These are phyloP conservation scores for Meredithiella fracta DNA, from an alignment of 2,329 filamentous ascomycete genomes.

Conservation along the genomic window DNA sequence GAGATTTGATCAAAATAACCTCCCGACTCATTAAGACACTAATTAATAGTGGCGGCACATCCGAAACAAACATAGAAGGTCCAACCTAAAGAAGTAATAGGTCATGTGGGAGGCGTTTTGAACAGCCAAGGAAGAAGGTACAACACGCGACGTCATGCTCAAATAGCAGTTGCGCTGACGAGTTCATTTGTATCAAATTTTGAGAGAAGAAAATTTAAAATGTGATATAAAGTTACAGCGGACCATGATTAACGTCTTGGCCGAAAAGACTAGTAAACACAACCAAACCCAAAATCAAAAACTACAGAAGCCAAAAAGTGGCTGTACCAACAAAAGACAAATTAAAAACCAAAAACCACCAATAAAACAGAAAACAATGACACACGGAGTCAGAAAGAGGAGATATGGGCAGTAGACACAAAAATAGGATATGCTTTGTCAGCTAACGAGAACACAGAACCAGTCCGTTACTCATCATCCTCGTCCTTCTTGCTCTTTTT, in stretches of 20 bases:
- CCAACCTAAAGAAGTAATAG: too few relatives aligned
- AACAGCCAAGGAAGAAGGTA: too few relatives aligned
- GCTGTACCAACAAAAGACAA: background rate
- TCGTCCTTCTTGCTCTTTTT: conserved; percentile 25
- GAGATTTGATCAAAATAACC: background rate
- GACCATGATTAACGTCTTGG: conserved; percentile 7
- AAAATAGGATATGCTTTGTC: background rate
- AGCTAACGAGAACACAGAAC: background rate
- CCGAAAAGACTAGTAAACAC: conserved; percentile 9
- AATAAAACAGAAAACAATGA: background rate
- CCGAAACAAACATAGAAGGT: background rate
- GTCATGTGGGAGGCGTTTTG: too few relatives aligned
- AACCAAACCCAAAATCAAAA: background rate
- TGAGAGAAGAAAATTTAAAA: conserved; percentile 2
- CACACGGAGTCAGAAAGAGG: conserved; percentile 2
- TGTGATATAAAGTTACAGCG: conserved; percentile 12
- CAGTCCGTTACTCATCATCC: conserved; percentile 17
- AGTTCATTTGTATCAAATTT: too few relatives aligned
- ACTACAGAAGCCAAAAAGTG: background rate
- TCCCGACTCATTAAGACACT: background rate
- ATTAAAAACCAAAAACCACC: conserved; percentile 8
- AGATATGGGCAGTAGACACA: conserved; percentile 1
- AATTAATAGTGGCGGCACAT: background rate
- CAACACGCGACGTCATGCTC: too few relatives aligned
- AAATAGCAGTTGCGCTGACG: too few relatives aligned